These are phyloP conservation scores for Diaporthe citriasiana DNA, from an alignment of 2,329 filamentous ascomycete genomes.

Conservation along the genomic window DNA sequence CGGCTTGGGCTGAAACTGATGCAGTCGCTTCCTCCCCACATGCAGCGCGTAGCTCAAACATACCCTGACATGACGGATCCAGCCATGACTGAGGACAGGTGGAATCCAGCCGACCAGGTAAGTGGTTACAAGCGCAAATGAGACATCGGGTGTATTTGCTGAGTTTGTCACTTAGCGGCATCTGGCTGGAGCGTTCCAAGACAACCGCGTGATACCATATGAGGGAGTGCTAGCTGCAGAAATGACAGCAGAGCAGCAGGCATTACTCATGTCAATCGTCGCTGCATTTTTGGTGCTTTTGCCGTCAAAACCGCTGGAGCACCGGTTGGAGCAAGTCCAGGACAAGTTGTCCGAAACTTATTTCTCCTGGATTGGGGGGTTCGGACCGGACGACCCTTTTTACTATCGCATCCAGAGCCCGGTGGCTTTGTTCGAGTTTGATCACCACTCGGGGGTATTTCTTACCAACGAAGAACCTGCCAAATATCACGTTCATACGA, in stretches of 20 bases:
- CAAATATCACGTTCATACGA: constrained; percentile 85
- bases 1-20: constrained; percentile 76
- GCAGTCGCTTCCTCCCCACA: constrained; percentile 67
- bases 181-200: constrained; percentile 81
- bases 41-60: constrained; percentile 66
- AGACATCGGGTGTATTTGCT: not conserved
- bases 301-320: constrained; percentile 66
- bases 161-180: constrained; percentile 62
- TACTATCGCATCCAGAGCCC: constrained; percentile 85
- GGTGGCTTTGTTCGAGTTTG: constrained; percentile 81
- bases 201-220: constrained; percentile 82
- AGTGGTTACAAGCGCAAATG: not conserved
- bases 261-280: constrained; percentile 69
- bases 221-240: constrained; percentile 73
- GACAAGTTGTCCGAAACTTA: constrained; percentile 76
- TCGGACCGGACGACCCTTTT: constrained; percentile 76
- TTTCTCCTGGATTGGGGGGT: constrained; percentile 84
- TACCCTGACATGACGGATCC: constrained; percentile 74
- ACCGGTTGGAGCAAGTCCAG: constrained; percentile 68
- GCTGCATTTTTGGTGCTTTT: constrained; percentile 78
- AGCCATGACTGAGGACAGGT: constrained; percentile 76
- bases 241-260: constrained; percentile 64
- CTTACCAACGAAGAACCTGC: constrained; percentile 79
- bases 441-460: constrained; percentile 85
- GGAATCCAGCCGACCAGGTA: constrained; percentile 83